Percentiles rank a stretch among this genome's conserved stretches.
Conservation (phyloP, 495 filamentous ascomycete species). For the Opeltia flavorubescens region DNA sequence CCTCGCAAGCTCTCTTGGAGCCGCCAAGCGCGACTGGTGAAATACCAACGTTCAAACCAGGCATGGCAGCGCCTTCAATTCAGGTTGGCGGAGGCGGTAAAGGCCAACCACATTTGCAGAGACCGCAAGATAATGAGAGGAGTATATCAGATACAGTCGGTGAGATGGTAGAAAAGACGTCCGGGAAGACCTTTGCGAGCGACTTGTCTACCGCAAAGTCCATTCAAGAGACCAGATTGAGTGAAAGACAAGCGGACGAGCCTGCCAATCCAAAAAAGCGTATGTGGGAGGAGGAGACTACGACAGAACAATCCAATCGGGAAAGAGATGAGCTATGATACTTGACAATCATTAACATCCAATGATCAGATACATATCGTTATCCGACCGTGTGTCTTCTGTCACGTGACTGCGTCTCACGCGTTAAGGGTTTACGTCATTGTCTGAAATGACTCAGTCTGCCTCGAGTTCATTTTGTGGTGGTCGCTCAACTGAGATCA, state of each 20-base stretch:
- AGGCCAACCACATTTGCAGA: conserved; percentile 10
- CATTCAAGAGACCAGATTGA: conserved; percentile 16
- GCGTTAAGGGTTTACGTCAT: too few relatives aligned
- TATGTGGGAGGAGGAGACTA: conserved; percentile 51
- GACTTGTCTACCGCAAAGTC: conserved; percentile 2
- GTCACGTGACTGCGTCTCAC: too few relatives aligned
- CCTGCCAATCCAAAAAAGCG: conserved; percentile 66
- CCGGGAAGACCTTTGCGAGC: conserved; percentile 4
- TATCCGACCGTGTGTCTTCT: too few relatives aligned
- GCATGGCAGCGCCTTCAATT: conserved; percentile 18
- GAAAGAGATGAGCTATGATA: conserved; percentile 10
- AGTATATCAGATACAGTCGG: conserved; percentile 40
- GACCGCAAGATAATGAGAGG: conserved; percentile 17
- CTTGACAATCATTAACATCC: too few relatives aligned
- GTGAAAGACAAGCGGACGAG: conserved; percentile 30
- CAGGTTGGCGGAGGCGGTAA: conserved; percentile 28
- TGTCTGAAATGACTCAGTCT: too few relatives aligned
- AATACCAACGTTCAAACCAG: conserved; percentile 16
- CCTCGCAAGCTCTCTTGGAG: conserved; percentile 24
- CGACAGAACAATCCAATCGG: not conserved
- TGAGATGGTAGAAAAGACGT: conserved; percentile 27
- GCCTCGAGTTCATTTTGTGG: too few relatives aligned
- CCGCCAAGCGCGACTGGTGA: conserved; percentile 26
- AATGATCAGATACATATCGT: too few relatives aligned
- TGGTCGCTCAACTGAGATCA: too few relatives aligned